Evolutionary conservation across 129 eudicot species (phyloP).

Genomic region (Artemisia tridentata): DNA sequence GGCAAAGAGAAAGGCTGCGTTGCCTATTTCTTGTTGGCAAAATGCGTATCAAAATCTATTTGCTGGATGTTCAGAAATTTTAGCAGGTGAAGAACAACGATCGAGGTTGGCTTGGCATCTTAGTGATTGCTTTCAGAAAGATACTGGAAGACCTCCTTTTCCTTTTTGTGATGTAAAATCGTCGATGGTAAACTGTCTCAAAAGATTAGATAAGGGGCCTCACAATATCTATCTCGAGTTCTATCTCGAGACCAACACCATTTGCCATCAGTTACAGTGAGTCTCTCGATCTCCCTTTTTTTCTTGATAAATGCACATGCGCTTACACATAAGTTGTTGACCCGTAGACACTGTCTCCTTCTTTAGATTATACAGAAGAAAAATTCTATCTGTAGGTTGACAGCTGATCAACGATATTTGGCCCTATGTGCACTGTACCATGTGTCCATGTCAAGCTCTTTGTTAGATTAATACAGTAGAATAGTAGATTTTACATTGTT

Average conservation of each 20-base stretch:
- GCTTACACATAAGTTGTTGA: no score
- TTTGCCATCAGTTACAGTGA: conserved; percentile 9
- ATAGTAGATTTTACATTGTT: no score
- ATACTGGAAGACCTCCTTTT: background rate
- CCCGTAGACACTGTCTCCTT: no score
- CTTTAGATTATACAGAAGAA: no score
- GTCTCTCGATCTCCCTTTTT: background rate
- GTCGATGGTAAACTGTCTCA: background rate
- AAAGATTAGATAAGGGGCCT: background rate
- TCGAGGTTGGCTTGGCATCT: conserved; percentile 7
- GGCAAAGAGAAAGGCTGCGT: background rate
- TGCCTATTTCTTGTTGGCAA: conserved; percentile 4
- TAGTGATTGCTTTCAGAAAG: conserved; percentile 4
- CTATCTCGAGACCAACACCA: conserved; percentile 5
- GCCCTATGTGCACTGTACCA: no score
- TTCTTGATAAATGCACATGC: no score
- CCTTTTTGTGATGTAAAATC: conserved; percentile 5
- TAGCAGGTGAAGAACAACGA: conserved; percentile 8
- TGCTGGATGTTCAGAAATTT: background rate
- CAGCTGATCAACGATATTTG: no score
- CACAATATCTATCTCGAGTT: background rate
- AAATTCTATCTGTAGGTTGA: no score
- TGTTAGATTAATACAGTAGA: no score
- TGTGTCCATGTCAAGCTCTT: no score
- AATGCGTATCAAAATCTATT: background rate